These are phyloP conservation scores for Suillus discolor DNA, from an alignment of 768 basidiomycete species.

Conservation along the genomic window DNA sequence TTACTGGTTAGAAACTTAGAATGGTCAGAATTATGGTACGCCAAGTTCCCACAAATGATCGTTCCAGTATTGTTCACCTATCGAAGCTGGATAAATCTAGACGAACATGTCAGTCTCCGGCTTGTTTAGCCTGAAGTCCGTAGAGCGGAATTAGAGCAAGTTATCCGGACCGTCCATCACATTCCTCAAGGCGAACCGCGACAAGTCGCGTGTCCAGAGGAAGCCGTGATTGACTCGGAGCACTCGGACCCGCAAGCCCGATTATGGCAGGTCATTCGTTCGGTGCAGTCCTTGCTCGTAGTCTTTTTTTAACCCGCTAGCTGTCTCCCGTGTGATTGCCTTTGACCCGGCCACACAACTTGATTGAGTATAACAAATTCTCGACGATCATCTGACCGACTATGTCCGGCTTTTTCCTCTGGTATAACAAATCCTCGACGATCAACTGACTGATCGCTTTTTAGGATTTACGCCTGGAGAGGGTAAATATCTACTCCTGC, in stretches of 20 bases:
- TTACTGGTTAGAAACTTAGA: conserved; percentile 35
- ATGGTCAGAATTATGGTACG: conserved; percentile 32
- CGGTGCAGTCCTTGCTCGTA: conserved; percentile 11
- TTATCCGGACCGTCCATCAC: conserved; percentile 26
- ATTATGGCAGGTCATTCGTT: conserved; percentile 37
- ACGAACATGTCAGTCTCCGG: conserved; percentile 29
- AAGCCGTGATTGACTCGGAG: conserved; percentile 17
- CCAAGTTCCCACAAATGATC: not conserved
- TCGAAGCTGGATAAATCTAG: conserved; percentile 31
- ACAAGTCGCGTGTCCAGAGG: conserved; percentile 3
- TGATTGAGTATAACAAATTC: conserved; percentile 30
- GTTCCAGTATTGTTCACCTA: not conserved
- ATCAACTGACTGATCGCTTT: conserved; percentile 22
- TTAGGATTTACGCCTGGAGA: conserved; percentile 31
- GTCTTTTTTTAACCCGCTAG: conserved; percentile 19
- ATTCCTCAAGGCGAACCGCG: conserved; percentile 11
- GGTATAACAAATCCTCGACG: conserved; percentile 29
- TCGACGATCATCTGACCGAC: conserved; percentile 17
- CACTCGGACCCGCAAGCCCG: conserved; percentile 21
- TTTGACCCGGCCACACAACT: conserved; percentile 33
- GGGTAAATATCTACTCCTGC: conserved; percentile 30
- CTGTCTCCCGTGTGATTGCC: conserved; percentile 19
- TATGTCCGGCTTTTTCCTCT: too few species aligned
- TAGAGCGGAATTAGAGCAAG: conserved; percentile 39
- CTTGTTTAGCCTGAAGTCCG: conserved; percentile 38